These are phyloP conservation scores for Saturnispora hagleri DNA, from an alignment of 805 yeast species.

Conservation along the genomic window DNA sequence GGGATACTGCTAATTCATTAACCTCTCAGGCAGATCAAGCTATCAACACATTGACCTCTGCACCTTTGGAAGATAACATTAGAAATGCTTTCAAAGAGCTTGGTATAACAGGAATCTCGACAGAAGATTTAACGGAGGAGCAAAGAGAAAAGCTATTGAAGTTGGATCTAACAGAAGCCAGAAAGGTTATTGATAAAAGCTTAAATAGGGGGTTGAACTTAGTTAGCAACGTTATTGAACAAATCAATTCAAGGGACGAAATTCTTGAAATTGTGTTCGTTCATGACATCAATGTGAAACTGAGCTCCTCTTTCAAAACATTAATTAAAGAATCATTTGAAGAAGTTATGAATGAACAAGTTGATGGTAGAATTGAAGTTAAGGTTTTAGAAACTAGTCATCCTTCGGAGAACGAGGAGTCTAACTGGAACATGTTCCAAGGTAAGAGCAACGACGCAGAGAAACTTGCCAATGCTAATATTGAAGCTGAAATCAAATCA, in stretches of 20 bases:
- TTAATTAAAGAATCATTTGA: constrained; percentile 49
- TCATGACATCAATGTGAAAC: constrained; percentile 57
- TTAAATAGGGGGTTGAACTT: constrained; percentile 21
- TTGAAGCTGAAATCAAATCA: constrained; percentile 61
- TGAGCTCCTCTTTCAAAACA: constrained; percentile 17
- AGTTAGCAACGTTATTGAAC: constrained; percentile 30
- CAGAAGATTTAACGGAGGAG: constrained; percentile 27
- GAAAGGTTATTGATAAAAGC: constrained; percentile 28
- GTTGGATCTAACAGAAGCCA: constrained; percentile 26
- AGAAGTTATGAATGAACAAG: constrained; percentile 55
- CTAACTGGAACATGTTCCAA: constrained; percentile 36
- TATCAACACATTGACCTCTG: constrained; percentile 38
- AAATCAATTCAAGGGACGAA: constrained; percentile 35
- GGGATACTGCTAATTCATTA: constrained; percentile 50
- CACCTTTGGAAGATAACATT: constrained; percentile 24
- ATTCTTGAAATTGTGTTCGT: constrained; percentile 52
- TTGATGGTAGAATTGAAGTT: constrained; percentile 66
- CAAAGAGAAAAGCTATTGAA: constrained; percentile 18
- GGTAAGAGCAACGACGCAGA: constrained; percentile 81
- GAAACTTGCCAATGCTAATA: constrained; percentile 78
- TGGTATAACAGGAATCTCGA: constrained; percentile 31
- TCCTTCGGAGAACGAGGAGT: constrained; percentile 16
- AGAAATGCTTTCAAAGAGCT: constrained; percentile 34
- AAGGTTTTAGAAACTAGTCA: constrained; percentile 44
- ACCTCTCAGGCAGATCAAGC: constrained; percentile 42